phyloP scores from a whole-genome alignment of 176 grass and related monocot genomes.

The Ensete ventricosum region DNA sequence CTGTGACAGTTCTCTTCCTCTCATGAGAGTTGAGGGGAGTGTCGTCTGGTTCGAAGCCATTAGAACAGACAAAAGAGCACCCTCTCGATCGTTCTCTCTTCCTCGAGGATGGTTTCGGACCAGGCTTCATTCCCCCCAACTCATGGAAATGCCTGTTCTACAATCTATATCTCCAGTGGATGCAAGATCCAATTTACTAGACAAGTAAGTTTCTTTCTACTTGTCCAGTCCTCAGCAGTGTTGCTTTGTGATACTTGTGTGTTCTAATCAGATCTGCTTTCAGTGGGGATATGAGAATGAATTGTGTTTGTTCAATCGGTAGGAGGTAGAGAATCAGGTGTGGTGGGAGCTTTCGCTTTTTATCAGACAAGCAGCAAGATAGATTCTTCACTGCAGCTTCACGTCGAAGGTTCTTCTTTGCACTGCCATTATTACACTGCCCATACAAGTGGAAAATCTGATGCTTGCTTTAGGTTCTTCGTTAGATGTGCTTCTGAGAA shows the following conservation, averaged over 20 bases:
- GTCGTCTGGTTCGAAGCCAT: conserved; percentile 14
- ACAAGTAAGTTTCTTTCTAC: no score
- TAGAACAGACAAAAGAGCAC: not conserved
- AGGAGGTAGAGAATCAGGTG: not conserved
- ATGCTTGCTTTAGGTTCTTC: no score
- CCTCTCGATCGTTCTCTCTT: not conserved
- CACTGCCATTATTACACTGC: conserved; percentile 4
- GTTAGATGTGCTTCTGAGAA: no score
- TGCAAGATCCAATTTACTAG: no score
- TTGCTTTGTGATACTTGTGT: no score
- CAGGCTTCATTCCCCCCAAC: conserved; percentile 99
- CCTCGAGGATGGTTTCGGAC: conserved; percentile 53
- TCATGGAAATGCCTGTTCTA: conserved; percentile 5
- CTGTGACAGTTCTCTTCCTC: not conserved
- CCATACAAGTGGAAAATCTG: no score
- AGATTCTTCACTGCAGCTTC: not conserved
- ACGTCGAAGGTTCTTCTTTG: conserved; percentile 18
- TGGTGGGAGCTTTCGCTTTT: conserved; percentile 11
- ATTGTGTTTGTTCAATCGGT: no score
- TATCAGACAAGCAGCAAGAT: not conserved
- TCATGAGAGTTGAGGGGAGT: conserved; percentile 9
- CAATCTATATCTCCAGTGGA: no score
- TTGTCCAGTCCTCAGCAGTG: no score
- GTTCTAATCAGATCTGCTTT: no score
- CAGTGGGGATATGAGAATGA: no score